Percentiles rank a stretch among this genome's conserved stretches.
Conservation (phyloP, 202 grass and related monocot genomes). For the Panicum hallii region DNA sequence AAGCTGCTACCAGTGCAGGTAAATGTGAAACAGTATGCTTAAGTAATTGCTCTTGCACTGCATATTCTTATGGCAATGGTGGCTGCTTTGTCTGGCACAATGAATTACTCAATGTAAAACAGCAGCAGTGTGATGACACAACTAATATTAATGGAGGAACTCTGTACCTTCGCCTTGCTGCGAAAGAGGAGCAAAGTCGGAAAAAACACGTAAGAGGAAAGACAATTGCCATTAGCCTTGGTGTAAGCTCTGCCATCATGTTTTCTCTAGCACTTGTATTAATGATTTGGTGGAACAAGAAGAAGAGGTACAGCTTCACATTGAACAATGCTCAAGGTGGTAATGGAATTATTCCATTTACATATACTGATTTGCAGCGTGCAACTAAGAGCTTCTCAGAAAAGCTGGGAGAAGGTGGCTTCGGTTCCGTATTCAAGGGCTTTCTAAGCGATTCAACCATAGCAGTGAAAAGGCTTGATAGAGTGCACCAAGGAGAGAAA, state of each 20-base stretch:
- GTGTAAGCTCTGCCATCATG: not conserved
- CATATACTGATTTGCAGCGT: slow-evolving; percentile 34
- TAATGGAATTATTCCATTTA: slow-evolving; percentile 19
- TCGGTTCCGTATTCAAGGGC: slow-evolving; percentile 61
- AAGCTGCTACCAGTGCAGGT: not conserved
- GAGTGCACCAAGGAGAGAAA: slow-evolving; percentile 56
- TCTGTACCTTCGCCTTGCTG: slow-evolving; percentile 16
- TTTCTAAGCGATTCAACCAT: slow-evolving; percentile 35
- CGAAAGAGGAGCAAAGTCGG: not conserved
- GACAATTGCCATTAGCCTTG: not conserved
- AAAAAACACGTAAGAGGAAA: not conserved
- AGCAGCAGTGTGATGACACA: not conserved
- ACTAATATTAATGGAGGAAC: not conserved
- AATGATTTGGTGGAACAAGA: slow-evolving; percentile 19
- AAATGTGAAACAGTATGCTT: slow-evolving; percentile 4
- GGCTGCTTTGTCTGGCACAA: not conserved
- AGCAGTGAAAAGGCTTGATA: slow-evolving; percentile 54
- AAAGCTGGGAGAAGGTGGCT: slow-evolving; percentile 52
- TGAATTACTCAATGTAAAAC: not conserved
- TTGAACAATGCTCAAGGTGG: not conserved
- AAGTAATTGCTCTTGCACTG: slow-evolving; percentile 34
- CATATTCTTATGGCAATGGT: not conserved
- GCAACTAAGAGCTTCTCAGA: slow-evolving; percentile 51
- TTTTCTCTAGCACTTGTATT: not conserved
- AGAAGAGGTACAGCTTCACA: not conserved